Conservation (phyloP, 2,329 filamentous ascomycete species). For the Zalaria sp. region DNA sequence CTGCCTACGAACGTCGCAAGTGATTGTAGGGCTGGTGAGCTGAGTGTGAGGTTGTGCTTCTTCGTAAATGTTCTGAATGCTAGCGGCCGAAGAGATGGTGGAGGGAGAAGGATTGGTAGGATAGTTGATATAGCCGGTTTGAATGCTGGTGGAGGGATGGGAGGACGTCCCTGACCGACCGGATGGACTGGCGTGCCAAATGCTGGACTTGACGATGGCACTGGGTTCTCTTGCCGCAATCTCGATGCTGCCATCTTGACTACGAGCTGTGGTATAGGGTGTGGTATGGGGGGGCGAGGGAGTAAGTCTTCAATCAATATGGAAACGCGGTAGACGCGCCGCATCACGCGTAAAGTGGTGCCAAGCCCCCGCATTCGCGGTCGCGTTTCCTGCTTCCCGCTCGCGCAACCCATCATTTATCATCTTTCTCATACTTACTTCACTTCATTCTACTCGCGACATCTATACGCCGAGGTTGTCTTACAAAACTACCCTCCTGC, state of each 20-base stretch:
- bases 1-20: slow-evolving; percentile 82
- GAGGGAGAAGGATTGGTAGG: slow-evolving; percentile 77
- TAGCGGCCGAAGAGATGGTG: slow-evolving; percentile 71
- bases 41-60: slow-evolving; percentile 88
- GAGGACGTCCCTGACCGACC: slow-evolving; percentile 39
- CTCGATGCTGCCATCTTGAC: slow-evolving; percentile 12
- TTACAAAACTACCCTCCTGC: no score
- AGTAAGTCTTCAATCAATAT: neutral
- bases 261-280: neutral
- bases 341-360: slow-evolving; percentile 5
- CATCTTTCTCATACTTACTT: no score
- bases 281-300: neutral
- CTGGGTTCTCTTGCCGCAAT: slow-evolving; percentile 23
- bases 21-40: slow-evolving; percentile 70
- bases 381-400: no score
- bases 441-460: no score
- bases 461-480: no score
- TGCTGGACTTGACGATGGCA: slow-evolving; percentile 79
- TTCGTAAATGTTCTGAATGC: slow-evolving; percentile 95
- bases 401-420: no score
- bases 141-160: slow-evolving; percentile 28
- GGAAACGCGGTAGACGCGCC: slow-evolving; percentile 2
- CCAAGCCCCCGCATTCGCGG: neutral
- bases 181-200: slow-evolving; percentile 81
- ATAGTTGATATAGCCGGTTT: slow-evolving; percentile 49